Percentiles rank a stretch among this genome's conserved stretches.
phyloP scores from a whole-genome alignment of 1,139 yeast genomes.

The Debaryomyces sp. region DNA sequence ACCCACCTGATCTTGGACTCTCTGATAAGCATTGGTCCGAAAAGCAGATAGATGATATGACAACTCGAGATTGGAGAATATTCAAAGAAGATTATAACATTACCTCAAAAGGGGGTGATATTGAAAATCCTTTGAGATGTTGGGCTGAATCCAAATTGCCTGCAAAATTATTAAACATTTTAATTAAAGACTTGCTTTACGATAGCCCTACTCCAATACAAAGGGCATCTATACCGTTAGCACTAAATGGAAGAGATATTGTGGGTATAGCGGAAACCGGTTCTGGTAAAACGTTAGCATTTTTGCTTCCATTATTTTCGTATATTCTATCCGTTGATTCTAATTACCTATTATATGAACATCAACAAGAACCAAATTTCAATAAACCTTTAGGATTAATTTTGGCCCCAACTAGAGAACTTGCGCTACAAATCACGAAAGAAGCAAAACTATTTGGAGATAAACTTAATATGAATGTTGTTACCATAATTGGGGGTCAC shows the following conservation, averaged over 20 bases:
- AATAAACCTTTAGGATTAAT: slow-evolving; percentile 60
- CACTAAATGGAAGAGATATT: slow-evolving; percentile 61
- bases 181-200: slow-evolving; percentile 47
- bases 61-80: slow-evolving; percentile 85
- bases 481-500: slow-evolving; percentile 89
- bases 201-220: slow-evolving; percentile 85
- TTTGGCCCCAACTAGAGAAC: slow-evolving; percentile 90
- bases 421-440: slow-evolving; percentile 80
- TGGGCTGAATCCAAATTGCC: slow-evolving; percentile 73
- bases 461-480: slow-evolving; percentile 49
- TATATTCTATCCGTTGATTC: slow-evolving; percentile 49
- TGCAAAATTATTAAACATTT: slow-evolving; percentile 35
- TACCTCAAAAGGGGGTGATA: slow-evolving; percentile 54
- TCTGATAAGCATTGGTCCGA: slow-evolving; percentile 67
- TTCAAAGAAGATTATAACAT: slow-evolving; percentile 79
- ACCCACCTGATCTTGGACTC: slow-evolving; percentile 15
- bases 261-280: slow-evolving; percentile 97
- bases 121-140: slow-evolving; percentile 62
- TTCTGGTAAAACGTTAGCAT: slow-evolving; percentile 91
- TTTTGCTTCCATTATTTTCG: slow-evolving; percentile 69
- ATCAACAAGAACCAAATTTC: slow-evolving; percentile 28
- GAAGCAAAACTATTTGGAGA: slow-evolving; percentile 60
- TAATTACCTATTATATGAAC: slow-evolving; percentile 40
- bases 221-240: slow-evolving; percentile 82
- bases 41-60: slow-evolving; percentile 68